Percentiles rank a stretch among this genome's conserved stretches.
Conservation (phyloP, 2,329 filamentous ascomycete genomes). For the Arthroderma uncinatum region DNA sequence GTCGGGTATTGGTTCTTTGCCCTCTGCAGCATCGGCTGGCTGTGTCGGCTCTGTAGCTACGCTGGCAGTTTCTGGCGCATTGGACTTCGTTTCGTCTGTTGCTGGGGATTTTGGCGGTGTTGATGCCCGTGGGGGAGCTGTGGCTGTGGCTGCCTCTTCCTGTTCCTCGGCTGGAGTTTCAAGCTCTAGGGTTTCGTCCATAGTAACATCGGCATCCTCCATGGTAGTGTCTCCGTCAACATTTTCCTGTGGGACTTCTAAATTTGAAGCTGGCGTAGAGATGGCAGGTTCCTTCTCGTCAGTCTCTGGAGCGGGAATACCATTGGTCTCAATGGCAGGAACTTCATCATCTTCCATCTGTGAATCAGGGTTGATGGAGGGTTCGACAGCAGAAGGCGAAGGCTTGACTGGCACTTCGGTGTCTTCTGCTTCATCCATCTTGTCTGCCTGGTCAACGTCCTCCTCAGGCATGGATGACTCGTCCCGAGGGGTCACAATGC, state of each 20-base stretch:
- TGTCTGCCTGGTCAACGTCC: constrained; percentile 32
- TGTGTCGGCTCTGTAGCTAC: constrained; percentile 2
- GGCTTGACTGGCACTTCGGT: constrained; percentile 24
- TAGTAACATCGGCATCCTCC: constrained; percentile 26
- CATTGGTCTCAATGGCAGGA: constrained; percentile 24
- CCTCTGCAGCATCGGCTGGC: constrained; percentile 7
- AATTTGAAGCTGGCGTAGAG: constrained; percentile 24
- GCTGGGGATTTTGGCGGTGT: constrained; percentile 19
- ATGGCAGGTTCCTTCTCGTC: constrained; percentile 23
- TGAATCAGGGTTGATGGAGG: constrained; percentile 16
- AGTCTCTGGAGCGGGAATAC: constrained; percentile 18
- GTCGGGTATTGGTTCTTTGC: constrained; percentile 13
- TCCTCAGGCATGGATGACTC: constrained; percentile 36
- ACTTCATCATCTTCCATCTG: constrained; percentile 23
- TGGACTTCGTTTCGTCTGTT: constrained; percentile 9
- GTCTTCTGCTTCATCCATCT: constrained; percentile 33
- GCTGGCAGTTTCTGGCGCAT: constrained; percentile 2
- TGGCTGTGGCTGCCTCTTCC: constrained; percentile 17
- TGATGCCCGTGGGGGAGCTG: constrained; percentile 9
- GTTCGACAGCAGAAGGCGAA: constrained; percentile 23
- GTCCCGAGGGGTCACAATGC: constrained; percentile 36
- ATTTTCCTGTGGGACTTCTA: constrained; percentile 21
- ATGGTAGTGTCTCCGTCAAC: constrained; percentile 25
- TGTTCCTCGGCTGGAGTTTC: constrained; percentile 5
- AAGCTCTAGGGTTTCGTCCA: constrained; percentile 10